Evolutionary conservation across 768 basidiomycete genomes (phyloP), one percentile per base, ranked within the genome.

Genomic region (Auricularia heimuer): DNA sequence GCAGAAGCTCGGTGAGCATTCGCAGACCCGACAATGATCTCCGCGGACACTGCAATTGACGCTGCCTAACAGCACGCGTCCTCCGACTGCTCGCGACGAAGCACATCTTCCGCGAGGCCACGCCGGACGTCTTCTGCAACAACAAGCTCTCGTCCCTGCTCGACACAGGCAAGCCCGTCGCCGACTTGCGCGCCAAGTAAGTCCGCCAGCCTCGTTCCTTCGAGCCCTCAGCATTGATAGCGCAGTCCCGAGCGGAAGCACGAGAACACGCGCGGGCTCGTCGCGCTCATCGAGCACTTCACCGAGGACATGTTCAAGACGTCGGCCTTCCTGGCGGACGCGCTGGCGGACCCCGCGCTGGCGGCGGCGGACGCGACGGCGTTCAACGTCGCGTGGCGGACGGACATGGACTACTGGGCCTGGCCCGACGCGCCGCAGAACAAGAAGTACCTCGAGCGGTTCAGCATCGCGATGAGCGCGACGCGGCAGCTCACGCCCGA

Each of bases 1-100:
- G 3, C 62, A 67, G n/a, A 77, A 77, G 66, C 68, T 80, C 2
- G 75, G 78, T 78, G 65, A 8, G 69, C 70, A 45, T 18, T 4
- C 11, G 4, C 7, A 4, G 16, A 16, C 21, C 47, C 16, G 10
- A 21, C 1, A 12, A 21, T 11, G 16, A 21, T 51, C 4, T 51
- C 47, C 10, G 39, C 39, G 39, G 4, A 21, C n/a, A n/a, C n/a
- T n/a, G n/a, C 47, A 12, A 44, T 18, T 44, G 42, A 44, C 8
- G 10, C 54, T 10, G n/a, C 18, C 8, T 56, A 1, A 6, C 63
- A 74, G 73, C 69, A 16, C 70, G 76, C 24, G 65, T 72, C 11
- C 63, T 76, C n/a, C 71, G 75, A 21, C 62, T 71, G 12, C 68
- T 76, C 11, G 69, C 72, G 4, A 71, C 73, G 1, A 66, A 70